Evolutionary conservation across 805 yeast species (phyloP), one percentile per base, ranked within the genome.

Genomic region (Cyberlindnera amylophila): DNA sequence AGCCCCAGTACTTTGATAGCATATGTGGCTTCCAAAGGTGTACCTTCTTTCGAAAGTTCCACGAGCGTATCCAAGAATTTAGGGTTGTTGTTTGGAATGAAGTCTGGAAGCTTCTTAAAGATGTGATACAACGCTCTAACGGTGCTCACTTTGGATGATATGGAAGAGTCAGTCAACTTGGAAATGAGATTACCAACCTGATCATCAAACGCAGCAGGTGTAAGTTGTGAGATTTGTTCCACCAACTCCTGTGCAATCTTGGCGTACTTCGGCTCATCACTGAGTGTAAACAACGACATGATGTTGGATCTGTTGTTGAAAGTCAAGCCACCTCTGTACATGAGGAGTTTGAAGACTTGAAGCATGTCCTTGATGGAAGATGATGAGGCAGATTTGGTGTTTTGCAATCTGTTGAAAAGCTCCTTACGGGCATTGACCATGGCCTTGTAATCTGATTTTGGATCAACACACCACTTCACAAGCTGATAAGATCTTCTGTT

Each of bases 251-350:
- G 75, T 0, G 89, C 72, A 21, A 62, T 49, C 6, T 59, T 38
- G 32, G 55, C 50, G 50, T 65, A 54, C 11, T 60, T 51, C 35
- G 60, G 55, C 6, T 51, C 39, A 3, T 59, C 37, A 38, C 74
- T 64, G 28, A 69, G 53, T 15, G 63, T 69, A n/a, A 85, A 61
- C 4, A 86, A 62, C 14, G 75, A 68, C 0, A 74, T 61, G 15
- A 87, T 67, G 53, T 79, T 84, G 16, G 86, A 75, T 52, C 75
- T 73, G 64, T 87, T 89, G 61, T 74, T 83, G 17, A 82, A 56
- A 3, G 83, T 61, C 26, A 75, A 69, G 0, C 90, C 72, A 0
- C 82, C 61, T 49, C 96, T 70, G 51, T 77, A 81, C 28, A 85
- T 53, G 19, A 88, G 54, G 2, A 83, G 61, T 50, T 78, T 75